Evolutionary conservation across 2,329 filamentous ascomycete genomes (phyloP).

Genomic region (Tolypocladium capitatum): DNA sequence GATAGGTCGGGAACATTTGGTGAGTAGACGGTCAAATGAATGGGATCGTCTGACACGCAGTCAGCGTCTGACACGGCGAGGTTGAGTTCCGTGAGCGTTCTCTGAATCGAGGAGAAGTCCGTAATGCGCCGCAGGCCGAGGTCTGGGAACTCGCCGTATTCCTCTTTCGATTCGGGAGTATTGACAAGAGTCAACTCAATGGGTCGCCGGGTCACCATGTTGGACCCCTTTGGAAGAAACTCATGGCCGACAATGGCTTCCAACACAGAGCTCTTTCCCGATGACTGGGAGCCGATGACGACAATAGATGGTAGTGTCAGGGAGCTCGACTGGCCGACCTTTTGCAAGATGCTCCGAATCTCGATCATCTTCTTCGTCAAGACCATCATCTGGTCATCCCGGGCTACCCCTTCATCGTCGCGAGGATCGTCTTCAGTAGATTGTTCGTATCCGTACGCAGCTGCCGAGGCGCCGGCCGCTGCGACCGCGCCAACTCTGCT

Average conservation of each 20-base stretch:
- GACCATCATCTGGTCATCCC: constrained; percentile 98
- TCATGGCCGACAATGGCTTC: constrained; percentile 97
- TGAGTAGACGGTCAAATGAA: constrained; percentile 89
- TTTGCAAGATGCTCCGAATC: constrained; percentile 82
- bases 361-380: constrained; percentile 99
- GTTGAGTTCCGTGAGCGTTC: constrained; percentile 89
- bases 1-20: constrained; percentile 91
- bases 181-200: constrained; percentile 96
- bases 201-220: constrained; percentile 93
- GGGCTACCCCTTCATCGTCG: constrained; percentile 51
- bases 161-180: constrained; percentile 70
- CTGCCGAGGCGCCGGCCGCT: constrained; percentile 58
- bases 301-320: constrained; percentile 91
- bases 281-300: constrained; percentile 97
- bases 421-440: constrained; percentile 51
- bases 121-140: constrained; percentile 79
- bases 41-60: constrained; percentile 93
- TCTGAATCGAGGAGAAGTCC: constrained; percentile 84
- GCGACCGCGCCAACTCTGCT: constrained; percentile 47
- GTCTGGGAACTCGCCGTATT: constrained; percentile 94
- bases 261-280: constrained; percentile 91
- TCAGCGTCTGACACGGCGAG: constrained; percentile 79
- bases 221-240: constrained; percentile 92
- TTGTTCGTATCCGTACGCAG: constrained; percentile 67
- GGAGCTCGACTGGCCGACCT: constrained; percentile 79